Percentiles rank a stretch among this genome's conserved stretches.
phyloP scores from a whole-genome alignment of 2,329 filamentous ascomycete species.

The Furcasterigmium sp. region DNA sequence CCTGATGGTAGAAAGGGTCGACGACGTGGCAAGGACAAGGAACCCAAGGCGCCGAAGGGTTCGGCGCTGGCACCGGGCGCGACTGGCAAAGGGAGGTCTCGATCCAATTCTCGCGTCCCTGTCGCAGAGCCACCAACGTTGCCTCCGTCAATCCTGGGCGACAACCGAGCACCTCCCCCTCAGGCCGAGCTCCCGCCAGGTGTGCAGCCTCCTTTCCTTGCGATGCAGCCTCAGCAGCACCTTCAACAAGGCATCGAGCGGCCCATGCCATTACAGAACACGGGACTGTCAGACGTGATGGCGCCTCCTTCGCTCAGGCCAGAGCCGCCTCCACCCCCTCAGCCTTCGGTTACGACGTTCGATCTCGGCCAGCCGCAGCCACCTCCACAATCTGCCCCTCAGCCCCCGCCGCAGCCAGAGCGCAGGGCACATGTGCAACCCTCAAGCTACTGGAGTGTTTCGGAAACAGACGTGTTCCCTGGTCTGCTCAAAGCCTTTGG shows the following conservation, averaged over 20 bases:
- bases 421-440: slow-evolving; percentile 52
- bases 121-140: slow-evolving; percentile 32
- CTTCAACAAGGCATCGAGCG: slow-evolving; percentile 13
- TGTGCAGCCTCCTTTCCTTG: slow-evolving; percentile 36
- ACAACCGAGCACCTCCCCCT: slow-evolving; percentile 33
- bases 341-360: slow-evolving; percentile 43
- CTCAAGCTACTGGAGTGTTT: slow-evolving; percentile 85
- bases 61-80: slow-evolving; percentile 44
- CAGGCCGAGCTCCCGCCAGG: slow-evolving; percentile 39
- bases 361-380: slow-evolving; percentile 28
- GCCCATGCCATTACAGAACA: slow-evolving; percentile 23
- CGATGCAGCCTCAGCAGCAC: slow-evolving; percentile 21
- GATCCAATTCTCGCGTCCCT: slow-evolving; percentile 48
- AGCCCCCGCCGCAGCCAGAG: slow-evolving; percentile 35
- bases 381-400: slow-evolving; percentile 8
- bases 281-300: slow-evolving; percentile 47
- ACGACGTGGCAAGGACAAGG: slow-evolving; percentile 34
- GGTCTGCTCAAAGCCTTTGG: slow-evolving; percentile 69
- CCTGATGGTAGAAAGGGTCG: slow-evolving; percentile 33
- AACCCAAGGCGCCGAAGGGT: slow-evolving; percentile 32
- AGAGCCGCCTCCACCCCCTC: slow-evolving; percentile 43
- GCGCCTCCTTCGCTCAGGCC: slow-evolving; percentile 51
- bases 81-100: slow-evolving; percentile 42
- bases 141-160: slow-evolving; percentile 26
- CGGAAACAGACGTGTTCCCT: slow-evolving; percentile 73